phyloP scores from a whole-genome alignment of 768 basidiomycete species.

The Termitomyces sp. region DNA sequence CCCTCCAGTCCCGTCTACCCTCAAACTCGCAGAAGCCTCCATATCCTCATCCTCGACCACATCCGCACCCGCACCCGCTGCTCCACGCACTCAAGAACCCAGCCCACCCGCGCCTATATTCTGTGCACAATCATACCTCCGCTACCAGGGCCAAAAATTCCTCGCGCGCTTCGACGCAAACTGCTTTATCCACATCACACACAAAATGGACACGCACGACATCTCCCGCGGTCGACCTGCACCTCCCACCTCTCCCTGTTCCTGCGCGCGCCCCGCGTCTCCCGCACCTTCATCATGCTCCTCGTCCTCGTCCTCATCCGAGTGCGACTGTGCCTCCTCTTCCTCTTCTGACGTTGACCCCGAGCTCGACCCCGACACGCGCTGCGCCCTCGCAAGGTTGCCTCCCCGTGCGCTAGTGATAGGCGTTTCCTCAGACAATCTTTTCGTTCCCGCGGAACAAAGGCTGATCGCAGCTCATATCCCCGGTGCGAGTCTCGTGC shows the following conservation, averaged over 20 bases:
- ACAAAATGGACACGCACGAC: constrained; percentile 96
- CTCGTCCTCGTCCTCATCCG: constrained; percentile 1
- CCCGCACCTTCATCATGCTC: constrained; percentile 2
- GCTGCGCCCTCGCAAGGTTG: constrained; percentile 57
- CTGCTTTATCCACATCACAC: constrained; percentile 83
- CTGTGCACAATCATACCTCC: constrained; percentile 93
- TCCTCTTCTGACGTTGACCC: neutral
- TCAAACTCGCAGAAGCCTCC: constrained; percentile 9
- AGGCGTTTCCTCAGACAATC: constrained; percentile 87
- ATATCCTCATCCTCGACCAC: neutral
- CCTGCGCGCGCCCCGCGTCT: constrained; percentile 4
- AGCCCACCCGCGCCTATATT: constrained; percentile 58
- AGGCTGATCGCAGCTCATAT: constrained; percentile 77
- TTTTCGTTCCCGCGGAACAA: constrained; percentile 92
- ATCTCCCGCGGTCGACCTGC: constrained; percentile 59
- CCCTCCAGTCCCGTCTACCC: neutral
- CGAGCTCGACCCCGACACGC: constrained; percentile 6
- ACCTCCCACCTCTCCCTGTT: neutral
- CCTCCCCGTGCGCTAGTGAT: constrained; percentile 83
- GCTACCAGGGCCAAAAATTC: constrained; percentile 98
- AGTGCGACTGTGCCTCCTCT: constrained; percentile 1
- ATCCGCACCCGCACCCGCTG: neutral
- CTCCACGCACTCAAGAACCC: constrained; percentile 7
- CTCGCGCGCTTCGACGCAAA: constrained; percentile 96
- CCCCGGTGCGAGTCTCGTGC: constrained; percentile 74